Percentiles rank a stretch among this genome's conserved stretches.
phyloP scores from a whole-genome alignment of 177 flowering plant genomes.

The Vitis hybrid region DNA sequence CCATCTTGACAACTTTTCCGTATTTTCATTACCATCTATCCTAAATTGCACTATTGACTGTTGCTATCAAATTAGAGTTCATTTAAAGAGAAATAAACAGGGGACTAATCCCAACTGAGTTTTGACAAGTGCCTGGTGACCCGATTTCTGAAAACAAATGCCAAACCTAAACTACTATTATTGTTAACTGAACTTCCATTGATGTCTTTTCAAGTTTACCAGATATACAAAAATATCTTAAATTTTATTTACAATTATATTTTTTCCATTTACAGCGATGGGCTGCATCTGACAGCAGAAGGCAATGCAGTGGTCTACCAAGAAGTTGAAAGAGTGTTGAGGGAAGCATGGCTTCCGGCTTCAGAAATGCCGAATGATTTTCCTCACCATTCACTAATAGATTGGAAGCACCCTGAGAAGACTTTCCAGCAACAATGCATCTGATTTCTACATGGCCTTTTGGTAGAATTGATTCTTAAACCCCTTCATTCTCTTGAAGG shows the following conservation, averaged over 20 bases:
- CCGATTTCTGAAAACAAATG: too few species aligned
- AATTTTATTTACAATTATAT: neutral
- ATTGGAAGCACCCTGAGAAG: slow-evolving; percentile 50
- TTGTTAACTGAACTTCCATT: too few species aligned
- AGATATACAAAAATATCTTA: neutral
- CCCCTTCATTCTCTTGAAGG: neutral
- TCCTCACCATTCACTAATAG: slow-evolving; percentile 72
- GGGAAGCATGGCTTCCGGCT: slow-evolving; percentile 47
- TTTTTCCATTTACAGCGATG: slow-evolving; percentile 53
- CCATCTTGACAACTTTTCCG: too few species aligned
- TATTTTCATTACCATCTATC: too few species aligned
- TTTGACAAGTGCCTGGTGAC: too few species aligned
- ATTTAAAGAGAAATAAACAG: too few species aligned
- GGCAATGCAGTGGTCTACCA: slow-evolving; percentile 64
- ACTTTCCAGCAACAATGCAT: slow-evolving; percentile 42
- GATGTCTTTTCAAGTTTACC: neutral
- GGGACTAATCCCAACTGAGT: too few species aligned
- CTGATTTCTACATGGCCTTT: neutral
- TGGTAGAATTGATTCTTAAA: neutral
- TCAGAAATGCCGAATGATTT: slow-evolving; percentile 69
- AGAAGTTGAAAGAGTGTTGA: slow-evolving; percentile 57
- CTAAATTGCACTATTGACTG: too few species aligned
- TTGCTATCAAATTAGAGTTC: too few species aligned
- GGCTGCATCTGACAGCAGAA: slow-evolving; percentile 74
- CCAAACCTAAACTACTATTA: too few species aligned